Conservation (phyloP, 2,329 filamentous ascomycete genomes). For the Epicoccum sorghinum region DNA sequence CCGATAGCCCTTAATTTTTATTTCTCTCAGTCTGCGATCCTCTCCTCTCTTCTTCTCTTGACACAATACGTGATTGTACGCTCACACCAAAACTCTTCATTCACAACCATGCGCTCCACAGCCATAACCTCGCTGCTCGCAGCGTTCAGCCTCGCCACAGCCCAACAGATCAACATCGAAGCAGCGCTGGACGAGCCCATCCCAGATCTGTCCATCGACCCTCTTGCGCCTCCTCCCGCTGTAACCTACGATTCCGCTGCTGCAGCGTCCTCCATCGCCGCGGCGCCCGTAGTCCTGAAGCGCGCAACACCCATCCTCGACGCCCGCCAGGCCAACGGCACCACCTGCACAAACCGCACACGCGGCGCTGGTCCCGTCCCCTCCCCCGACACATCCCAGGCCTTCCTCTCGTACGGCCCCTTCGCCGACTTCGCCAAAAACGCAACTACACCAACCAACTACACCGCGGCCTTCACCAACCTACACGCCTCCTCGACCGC, state of each 20-base stretch:
- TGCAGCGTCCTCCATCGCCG: conserved; percentile 10
- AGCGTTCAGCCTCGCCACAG: conserved; percentile 8
- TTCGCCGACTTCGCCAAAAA: conserved; percentile 20
- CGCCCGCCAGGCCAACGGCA: conserved; percentile 8
- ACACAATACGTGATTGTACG: no score
- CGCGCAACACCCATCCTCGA: background rate
- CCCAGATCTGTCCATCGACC: conserved; percentile 13
- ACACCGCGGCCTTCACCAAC: conserved; percentile 32
- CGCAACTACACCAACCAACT: conserved; percentile 33
- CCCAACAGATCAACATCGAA: conserved; percentile 17
- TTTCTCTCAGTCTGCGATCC: background rate
- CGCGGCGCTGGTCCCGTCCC: conserved; percentile 19
- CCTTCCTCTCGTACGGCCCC: conserved; percentile 25
- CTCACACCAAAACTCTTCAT: no score
- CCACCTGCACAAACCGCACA: conserved; percentile 14
- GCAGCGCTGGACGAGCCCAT: conserved; percentile 2
- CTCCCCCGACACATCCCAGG: conserved; percentile 12
- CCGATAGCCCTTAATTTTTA: background rate
- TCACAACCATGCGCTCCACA: conserved; percentile 5
- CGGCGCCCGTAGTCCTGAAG: conserved; percentile 3
- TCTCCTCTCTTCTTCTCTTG: background rate
- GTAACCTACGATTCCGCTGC: conserved; percentile 1
- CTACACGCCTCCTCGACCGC: conserved; percentile 30
- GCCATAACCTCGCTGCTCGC: conserved; percentile 9
- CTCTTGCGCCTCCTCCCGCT: conserved; percentile 5